phyloP scores from a whole-genome alignment of 352 stramenopile genomes.

The Phytophthora nicotianae region DNA sequence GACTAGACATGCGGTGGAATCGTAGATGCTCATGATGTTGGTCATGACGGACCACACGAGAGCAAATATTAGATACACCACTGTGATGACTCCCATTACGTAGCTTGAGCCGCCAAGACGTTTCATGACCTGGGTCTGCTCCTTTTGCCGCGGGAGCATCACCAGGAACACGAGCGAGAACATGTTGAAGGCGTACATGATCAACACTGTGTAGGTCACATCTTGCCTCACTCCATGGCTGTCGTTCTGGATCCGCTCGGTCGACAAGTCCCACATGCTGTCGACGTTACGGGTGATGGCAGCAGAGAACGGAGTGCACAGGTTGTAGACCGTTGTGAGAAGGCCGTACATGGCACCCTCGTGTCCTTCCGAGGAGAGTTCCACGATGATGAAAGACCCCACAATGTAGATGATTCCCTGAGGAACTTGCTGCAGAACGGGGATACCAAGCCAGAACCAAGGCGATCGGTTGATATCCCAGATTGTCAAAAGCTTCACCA shows the following conservation, averaged over 20 bases:
- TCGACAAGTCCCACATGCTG: slow-evolving; percentile 46
- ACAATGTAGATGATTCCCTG: slow-evolving; percentile 63
- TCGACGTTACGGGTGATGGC: slow-evolving; percentile 51
- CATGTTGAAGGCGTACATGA: slow-evolving; percentile 62
- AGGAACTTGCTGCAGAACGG: slow-evolving; percentile 53
- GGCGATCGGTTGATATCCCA: slow-evolving; percentile 55
- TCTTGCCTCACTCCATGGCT: slow-evolving; percentile 45
- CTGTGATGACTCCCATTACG: slow-evolving; percentile 53
- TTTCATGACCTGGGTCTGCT: slow-evolving; percentile 71
- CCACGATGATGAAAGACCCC: slow-evolving; percentile 59
- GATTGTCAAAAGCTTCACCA: slow-evolving; percentile 48
- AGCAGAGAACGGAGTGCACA: slow-evolving; percentile 48
- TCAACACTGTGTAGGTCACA: slow-evolving; percentile 52
- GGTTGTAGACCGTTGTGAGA: slow-evolving; percentile 66
- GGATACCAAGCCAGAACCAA: slow-evolving; percentile 61
- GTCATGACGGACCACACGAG: slow-evolving; percentile 57
- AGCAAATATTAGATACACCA: slow-evolving; percentile 50
- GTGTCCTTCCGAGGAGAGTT: slow-evolving; percentile 59
- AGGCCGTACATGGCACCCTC: slow-evolving; percentile 72
- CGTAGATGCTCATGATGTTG: slow-evolving; percentile 70
- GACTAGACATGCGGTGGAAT: slow-evolving; percentile 50
- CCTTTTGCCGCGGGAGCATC: slow-evolving; percentile 70
- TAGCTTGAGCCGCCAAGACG: slow-evolving; percentile 54
- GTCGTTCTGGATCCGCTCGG: slow-evolving; percentile 61
- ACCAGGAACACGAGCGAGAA: slow-evolving; percentile 55